Conservation (phyloP, 495 filamentous ascomycete species). For the Xylaria longipes region DNA sequence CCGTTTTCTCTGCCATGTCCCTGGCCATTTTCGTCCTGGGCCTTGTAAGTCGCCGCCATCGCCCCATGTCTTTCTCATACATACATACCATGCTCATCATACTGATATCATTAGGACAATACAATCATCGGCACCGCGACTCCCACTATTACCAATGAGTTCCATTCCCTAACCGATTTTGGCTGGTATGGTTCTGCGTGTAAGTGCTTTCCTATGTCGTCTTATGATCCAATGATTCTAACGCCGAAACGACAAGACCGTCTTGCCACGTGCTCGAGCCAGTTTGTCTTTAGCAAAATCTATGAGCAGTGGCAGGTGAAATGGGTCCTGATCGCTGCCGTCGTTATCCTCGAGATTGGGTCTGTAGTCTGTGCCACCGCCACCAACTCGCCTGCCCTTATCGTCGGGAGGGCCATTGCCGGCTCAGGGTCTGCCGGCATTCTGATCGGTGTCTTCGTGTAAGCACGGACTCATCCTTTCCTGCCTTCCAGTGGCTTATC, state of each 20-base stretch:
- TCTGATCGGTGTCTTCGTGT: constrained; percentile 17
- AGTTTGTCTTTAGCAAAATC: constrained; percentile 27
- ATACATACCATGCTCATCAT: background rate
- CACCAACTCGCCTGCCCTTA: constrained; percentile 49
- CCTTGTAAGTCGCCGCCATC: background rate
- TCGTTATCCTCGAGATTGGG: constrained; percentile 46
- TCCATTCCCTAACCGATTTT: constrained; percentile 49
- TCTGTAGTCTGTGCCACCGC: constrained; percentile 56
- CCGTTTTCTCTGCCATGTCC: constrained; percentile 3
- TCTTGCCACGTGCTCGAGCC: constrained; percentile 18
- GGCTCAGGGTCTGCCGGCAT: constrained; percentile 49
- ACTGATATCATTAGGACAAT: background rate
- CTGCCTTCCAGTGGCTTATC: no score
- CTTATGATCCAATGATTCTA: background rate
- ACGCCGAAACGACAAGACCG: background rate
- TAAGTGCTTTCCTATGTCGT: background rate
- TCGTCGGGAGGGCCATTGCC: constrained; percentile 57
- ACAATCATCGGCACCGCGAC: constrained; percentile 18
- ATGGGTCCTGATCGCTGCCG: constrained; percentile 15
- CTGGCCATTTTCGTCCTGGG: constrained; percentile 18
- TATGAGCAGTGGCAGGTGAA: constrained; percentile 30
- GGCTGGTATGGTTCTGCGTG: constrained; percentile 54
- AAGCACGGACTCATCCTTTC: no score
- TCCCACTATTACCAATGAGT: constrained; percentile 48
- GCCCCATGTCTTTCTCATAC: no score